phyloP scores from a whole-genome alignment of 768 basidiomycete genomes.

The Russula compacta region DNA sequence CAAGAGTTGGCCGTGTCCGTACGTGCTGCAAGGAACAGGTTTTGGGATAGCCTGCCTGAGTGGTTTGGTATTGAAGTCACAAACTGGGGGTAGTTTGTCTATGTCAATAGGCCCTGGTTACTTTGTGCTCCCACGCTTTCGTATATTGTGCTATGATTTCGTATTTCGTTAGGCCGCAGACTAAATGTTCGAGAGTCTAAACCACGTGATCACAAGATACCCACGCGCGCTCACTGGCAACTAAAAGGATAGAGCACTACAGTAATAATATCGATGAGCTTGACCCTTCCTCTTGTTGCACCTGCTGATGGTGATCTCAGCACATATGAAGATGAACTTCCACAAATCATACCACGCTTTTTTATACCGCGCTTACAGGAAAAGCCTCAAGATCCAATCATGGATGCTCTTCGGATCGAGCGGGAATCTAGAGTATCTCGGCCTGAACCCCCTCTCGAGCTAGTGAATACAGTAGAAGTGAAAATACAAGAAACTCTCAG shows the following conservation, averaged over 20 bases:
- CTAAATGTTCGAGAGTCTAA: neutral
- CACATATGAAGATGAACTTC: slow-evolving; percentile 10
- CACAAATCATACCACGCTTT: slow-evolving; percentile 31
- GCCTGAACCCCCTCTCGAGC: neutral
- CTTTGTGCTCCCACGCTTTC: neutral
- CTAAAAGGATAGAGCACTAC: neutral
- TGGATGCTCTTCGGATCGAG: slow-evolving; percentile 41
- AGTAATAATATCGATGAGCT: neutral
- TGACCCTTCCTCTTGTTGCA: neutral
- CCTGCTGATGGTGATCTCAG: neutral
- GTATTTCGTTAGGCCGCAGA: neutral
- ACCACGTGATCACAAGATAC: neutral
- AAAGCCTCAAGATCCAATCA: slow-evolving; percentile 70
- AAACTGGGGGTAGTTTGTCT: slow-evolving; percentile 13
- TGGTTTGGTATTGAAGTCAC: slow-evolving; percentile 19
- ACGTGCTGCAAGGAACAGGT: slow-evolving; percentile 13
- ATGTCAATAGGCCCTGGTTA: no score
- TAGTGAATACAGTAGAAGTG: slow-evolving; percentile 9
- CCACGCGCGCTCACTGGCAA: neutral
- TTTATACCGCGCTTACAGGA: slow-evolving; percentile 58
- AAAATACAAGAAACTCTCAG: neutral
- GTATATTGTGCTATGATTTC: neutral
- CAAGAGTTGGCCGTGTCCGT: slow-evolving; percentile 11
- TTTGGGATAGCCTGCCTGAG: slow-evolving; percentile 18
- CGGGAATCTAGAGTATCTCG: neutral